These are phyloP conservation scores for Diaporthe aspalathi DNA, from an alignment of 2,329 filamentous ascomycete species.

Conservation along the genomic window DNA sequence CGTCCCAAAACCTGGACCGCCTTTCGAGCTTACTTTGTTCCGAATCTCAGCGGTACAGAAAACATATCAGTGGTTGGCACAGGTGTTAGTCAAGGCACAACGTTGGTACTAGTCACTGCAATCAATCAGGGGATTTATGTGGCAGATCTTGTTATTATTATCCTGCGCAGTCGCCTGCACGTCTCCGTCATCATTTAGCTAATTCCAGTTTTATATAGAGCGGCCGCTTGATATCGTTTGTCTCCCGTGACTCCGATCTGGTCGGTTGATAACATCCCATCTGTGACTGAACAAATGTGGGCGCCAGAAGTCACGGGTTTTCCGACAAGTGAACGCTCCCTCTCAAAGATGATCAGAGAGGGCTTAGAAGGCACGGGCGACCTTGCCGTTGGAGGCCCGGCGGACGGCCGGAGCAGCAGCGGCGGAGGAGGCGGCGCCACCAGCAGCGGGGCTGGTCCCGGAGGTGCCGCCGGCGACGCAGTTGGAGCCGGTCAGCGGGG, in stretches of 20 bases:
- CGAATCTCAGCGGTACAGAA: neutral
- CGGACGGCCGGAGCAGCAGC: slow-evolving; percentile 19
- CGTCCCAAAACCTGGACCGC: neutral
- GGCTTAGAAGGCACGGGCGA: slow-evolving; percentile 6
- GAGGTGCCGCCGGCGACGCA: slow-evolving; percentile 16
- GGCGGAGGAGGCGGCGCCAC: neutral
- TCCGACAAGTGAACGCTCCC: neutral
- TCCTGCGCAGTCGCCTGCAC: slow-evolving; percentile 8
- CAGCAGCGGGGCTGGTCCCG: neutral
- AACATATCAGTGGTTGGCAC: neutral
- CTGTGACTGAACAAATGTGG: neutral
- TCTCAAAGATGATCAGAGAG: neutral
- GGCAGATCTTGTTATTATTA: slow-evolving; percentile 15
- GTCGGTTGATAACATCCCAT: neutral
- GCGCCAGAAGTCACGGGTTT: neutral
- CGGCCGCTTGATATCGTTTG: slow-evolving; percentile 3
- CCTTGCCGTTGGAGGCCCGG: slow-evolving; percentile 13
- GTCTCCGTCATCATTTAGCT: slow-evolving; percentile 14
- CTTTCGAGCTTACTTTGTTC: no score
- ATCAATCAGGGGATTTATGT: neutral
- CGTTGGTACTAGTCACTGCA: neutral
- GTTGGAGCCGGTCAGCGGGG: slow-evolving; percentile 26
- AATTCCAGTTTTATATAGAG: slow-evolving; percentile 3
- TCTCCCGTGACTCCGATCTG: neutral
- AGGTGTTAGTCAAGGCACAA: neutral